Conservation (phyloP, 129 eudicot species). For the Tanacetum coccineum region DNA sequence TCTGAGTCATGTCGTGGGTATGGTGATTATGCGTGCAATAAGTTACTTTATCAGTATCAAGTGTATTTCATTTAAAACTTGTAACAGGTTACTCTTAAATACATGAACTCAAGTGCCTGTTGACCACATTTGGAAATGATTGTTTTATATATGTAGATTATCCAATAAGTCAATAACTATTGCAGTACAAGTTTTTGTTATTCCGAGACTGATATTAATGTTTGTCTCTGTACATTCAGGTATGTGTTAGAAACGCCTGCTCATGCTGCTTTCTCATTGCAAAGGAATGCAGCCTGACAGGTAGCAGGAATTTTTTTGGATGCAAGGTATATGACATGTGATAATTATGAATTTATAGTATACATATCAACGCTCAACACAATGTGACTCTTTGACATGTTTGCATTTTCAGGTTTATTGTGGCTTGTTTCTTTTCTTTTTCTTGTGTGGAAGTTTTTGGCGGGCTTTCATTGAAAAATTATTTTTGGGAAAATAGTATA, state of each 20-base stretch:
- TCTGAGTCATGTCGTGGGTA: too few species aligned
- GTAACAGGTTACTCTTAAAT: too few species aligned
- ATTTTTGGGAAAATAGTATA: constrained; percentile 17
- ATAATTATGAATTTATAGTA: too few species aligned
- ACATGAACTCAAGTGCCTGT: too few species aligned
- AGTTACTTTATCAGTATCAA: too few species aligned
- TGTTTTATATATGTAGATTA: background rate
- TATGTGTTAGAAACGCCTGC: constrained; percentile 62
- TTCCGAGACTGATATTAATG: background rate
- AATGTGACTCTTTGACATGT: constrained; percentile 7
- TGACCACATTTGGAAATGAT: too few species aligned
- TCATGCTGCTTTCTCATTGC: constrained; percentile 45
- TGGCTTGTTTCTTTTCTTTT: constrained; percentile 47
- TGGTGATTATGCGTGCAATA: too few species aligned
- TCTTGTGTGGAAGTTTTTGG: constrained; percentile 12
- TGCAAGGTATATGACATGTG: constrained; percentile 42
- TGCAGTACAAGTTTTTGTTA: background rate
- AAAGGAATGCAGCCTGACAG: constrained; percentile 58
- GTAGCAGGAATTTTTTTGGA: constrained; percentile 54
- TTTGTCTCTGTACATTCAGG: constrained; percentile 29
- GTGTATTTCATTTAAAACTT: too few species aligned
- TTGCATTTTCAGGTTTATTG: constrained; percentile 56
- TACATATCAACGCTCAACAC: too few species aligned
- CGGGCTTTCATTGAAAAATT: background rate
- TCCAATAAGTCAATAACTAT: background rate